These are phyloP conservation scores for Ampelocalamus luodianensis DNA, from an alignment of 176 grass and related monocot species.

Conservation along the genomic window DNA sequence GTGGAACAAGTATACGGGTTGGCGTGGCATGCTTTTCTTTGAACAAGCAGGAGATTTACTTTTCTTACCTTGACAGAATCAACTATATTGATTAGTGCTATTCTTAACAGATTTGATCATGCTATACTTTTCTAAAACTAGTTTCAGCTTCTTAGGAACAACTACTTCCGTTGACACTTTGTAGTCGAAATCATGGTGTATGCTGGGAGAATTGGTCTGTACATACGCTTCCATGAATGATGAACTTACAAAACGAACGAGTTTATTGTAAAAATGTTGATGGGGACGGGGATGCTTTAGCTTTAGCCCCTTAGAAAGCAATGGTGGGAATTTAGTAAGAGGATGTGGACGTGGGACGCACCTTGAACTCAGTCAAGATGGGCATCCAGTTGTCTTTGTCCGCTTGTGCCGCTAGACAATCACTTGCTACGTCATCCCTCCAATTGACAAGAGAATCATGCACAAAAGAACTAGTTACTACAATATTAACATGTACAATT, in stretches of 20 bases:
- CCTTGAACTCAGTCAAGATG: constrained; percentile 28
- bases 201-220: not conserved
- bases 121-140: not conserved
- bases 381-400: constrained; percentile 4
- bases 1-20: constrained; percentile 33
- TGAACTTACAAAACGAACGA: not conserved
- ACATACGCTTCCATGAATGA: not conserved
- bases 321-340: constrained; percentile 23
- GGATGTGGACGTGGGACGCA: not conserved
- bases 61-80: constrained; percentile 47
- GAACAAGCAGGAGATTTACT: constrained; percentile 21
- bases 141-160: not conserved
- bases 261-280: constrained; percentile 21
- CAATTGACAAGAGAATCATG: constrained; percentile 8
- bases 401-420: not conserved
- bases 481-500: not conserved
- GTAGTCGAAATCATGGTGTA: not conserved
- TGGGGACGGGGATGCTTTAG: not conserved
- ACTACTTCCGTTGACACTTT: not conserved
- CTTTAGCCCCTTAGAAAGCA: not conserved
- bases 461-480: not conserved
- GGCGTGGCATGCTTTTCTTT: constrained; percentile 39
- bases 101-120: not conserved
- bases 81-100: not conserved
- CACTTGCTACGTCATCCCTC: constrained; percentile 4